Percentiles rank a stretch among this genome's conserved stretches.
Evolutionary conservation across 768 basidiomycete species (phyloP).

Genomic region (Leucogyrophana mollusca): DNA sequence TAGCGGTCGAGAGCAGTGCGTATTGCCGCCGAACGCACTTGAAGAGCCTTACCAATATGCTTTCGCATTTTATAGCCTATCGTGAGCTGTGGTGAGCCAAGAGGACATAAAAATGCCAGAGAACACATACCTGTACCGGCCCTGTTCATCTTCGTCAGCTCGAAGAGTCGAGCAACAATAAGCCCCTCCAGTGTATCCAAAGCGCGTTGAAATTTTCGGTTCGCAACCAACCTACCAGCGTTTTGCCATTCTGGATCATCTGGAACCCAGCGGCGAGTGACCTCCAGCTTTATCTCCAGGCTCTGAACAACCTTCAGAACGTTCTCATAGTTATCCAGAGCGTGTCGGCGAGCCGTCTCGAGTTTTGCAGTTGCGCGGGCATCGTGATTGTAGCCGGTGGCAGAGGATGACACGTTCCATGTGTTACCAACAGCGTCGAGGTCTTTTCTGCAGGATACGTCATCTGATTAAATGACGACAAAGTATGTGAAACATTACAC

Average conservation of each 20-base stretch:
- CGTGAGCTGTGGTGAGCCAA: not conserved
- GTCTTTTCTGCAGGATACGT: not conserved
- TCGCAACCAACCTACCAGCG: not conserved
- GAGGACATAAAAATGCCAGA: no score
- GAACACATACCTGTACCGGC: conserved; percentile 25
- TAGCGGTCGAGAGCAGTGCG: conserved; percentile 9
- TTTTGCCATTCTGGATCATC: conserved; percentile 1
- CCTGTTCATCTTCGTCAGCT: conserved; percentile 18
- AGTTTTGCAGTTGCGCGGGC: not conserved
- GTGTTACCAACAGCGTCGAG: not conserved
- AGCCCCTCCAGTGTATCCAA: conserved; percentile 15
- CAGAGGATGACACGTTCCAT: not conserved
- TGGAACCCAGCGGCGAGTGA: not conserved
- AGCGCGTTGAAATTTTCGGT: conserved; percentile 7
- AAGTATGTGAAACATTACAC: not conserved
- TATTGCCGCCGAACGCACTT: conserved; percentile 8
- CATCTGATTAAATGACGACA: not conserved
- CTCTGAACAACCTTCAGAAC: not conserved
- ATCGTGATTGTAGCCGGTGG: not conserved
- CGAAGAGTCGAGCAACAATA: conserved; percentile 15
- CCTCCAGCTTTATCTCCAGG: not conserved
- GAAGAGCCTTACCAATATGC: conserved; percentile 6
- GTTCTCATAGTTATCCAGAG: not conserved
- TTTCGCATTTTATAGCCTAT: conserved; percentile 5
- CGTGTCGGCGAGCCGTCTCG: not conserved